These are phyloP conservation scores for Anaeramoeba ignava DNA, from an alignment of 78 protist genomes.

Conservation along the genomic window DNA sequence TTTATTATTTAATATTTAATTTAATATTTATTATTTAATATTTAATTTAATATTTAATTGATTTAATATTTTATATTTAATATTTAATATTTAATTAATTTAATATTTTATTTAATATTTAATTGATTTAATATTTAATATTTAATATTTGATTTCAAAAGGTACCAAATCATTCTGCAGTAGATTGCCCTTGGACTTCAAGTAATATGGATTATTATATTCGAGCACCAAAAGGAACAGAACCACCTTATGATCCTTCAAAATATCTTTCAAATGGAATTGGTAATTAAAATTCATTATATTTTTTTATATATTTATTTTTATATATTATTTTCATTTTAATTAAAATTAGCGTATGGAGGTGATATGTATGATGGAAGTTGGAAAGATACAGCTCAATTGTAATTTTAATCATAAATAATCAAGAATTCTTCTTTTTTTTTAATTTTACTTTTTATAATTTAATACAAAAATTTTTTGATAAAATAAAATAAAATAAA, in stretches of 20 bases:
- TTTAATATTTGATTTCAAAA: too few species aligned
- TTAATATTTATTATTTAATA: not conserved
- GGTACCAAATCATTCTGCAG: conserved; percentile 78
- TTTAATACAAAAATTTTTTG: too few species aligned
- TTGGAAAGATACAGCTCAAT: not conserved
- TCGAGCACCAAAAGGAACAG: conserved; percentile 29
- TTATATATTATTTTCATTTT: too few species aligned
- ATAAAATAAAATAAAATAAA: too few species aligned
- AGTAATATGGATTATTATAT: conserved; percentile 34
- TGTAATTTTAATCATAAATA: too few species aligned
- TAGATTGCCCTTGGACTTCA: conserved; percentile 31
- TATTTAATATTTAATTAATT: conserved; percentile 4
- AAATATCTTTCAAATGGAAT: conserved; percentile 46
- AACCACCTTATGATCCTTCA: conserved; percentile 42
- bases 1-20: too few species aligned
- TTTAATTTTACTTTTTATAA: too few species aligned
- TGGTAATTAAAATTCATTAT: conserved; percentile 66
- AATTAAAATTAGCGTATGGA: too few species aligned
- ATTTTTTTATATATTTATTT: too few species aligned
- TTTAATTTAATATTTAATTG: conserved; percentile 18
- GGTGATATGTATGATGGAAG: not conserved
- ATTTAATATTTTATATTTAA: conserved; percentile 33
- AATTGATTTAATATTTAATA: too few species aligned
- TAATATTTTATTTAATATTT: too few species aligned
- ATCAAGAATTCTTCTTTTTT: too few species aligned